Conservation (phyloP, 2,329 filamentous ascomycete genomes). For the Onygenales sp. region DNA sequence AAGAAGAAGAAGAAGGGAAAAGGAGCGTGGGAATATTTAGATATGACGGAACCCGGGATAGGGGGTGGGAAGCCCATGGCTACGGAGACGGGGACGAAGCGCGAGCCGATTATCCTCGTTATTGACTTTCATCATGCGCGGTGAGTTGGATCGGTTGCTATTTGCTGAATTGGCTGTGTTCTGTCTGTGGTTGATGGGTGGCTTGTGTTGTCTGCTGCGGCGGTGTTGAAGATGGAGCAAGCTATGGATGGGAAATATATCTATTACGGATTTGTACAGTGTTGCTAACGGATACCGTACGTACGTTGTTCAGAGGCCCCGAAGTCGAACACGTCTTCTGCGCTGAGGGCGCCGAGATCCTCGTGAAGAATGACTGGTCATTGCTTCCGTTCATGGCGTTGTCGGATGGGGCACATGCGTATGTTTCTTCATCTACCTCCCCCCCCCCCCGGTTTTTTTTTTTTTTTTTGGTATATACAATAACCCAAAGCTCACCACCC, state of each 20-base stretch:
- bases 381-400: constrained; percentile 93
- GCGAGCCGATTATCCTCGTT: constrained; percentile 61
- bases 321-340: constrained; percentile 93
- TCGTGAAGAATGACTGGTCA: constrained; percentile 77
- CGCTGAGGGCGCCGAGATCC: constrained; percentile 66
- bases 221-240: no score
- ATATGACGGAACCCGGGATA: background rate
- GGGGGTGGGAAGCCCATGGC: constrained; percentile 15
- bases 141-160: constrained; percentile 20
- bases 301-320: constrained; percentile 52
- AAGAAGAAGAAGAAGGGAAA: background rate
- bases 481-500: background rate
- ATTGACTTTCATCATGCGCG: constrained; percentile 75
- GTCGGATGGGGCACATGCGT: constrained; percentile 91
- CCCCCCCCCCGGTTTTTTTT: background rate
- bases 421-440: constrained; percentile 30
- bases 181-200: background rate
- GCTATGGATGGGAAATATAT: no score
- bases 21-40: no score
- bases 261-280: background rate
- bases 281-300: background rate
- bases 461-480: background rate
- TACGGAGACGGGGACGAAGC: constrained; percentile 4
- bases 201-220: no score
- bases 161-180: background rate